Evolutionary conservation across 306 rosid species (phyloP).

Genomic region (Ammopiptanthus mongolicus): DNA sequence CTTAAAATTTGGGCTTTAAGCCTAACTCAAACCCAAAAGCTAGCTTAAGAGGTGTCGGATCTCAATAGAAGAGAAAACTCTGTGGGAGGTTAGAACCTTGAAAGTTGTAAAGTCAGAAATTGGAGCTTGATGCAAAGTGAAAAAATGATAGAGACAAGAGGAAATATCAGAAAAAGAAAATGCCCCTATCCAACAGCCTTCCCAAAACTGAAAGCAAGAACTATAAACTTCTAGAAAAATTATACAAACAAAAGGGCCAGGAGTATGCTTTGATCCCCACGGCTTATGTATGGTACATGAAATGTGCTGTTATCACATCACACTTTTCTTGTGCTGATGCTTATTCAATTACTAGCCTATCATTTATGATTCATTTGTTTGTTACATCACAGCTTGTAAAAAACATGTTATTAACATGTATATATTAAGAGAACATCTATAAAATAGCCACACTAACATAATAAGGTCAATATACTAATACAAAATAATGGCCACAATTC

Average conservation of each 20-base stretch:
- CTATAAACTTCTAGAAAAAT: not conserved
- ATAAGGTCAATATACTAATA: constrained; percentile 14
- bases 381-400: not conserved
- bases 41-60: no score
- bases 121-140: not conserved
- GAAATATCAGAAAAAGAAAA: not conserved
- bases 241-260: not conserved
- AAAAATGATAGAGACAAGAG: not conserved
- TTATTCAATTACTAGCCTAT: not conserved
- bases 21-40: no score
- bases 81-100: not conserved
- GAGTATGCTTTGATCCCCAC: not conserved
- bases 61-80: not conserved
- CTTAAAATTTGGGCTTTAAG: no score
- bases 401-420: not conserved
- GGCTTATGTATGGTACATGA: not conserved
- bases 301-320: not conserved
- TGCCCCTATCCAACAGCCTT: not conserved
- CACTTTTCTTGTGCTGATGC: not conserved
- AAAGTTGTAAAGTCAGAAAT: not conserved
- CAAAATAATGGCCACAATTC: constrained; percentile 12
- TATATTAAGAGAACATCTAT: constrained; percentile 7
- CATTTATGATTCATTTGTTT: not conserved
- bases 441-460: constrained; percentile 12
- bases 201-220: not conserved